Conservation (phyloP, 2,329 filamentous ascomycete species). For the Beauveria pseudobassiana region DNA sequence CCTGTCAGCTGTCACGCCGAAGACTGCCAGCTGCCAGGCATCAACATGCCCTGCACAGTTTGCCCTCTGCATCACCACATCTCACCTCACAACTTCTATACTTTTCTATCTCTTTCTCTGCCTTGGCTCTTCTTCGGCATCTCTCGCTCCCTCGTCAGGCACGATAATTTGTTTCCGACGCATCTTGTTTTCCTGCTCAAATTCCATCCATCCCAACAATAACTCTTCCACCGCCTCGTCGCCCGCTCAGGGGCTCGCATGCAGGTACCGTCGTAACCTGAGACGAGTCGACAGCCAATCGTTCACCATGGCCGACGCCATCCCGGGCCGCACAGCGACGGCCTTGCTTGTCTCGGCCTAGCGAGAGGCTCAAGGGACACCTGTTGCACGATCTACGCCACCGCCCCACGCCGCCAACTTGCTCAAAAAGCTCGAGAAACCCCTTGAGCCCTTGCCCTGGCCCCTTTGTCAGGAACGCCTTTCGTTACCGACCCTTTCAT, state of each 20-base stretch:
- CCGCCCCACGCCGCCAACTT: neutral
- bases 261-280: conserved; percentile 24
- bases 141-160: neutral
- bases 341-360: neutral
- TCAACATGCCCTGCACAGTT: neutral
- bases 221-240: neutral
- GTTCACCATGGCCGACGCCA: conserved; percentile 11
- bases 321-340: neutral
- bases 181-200: neutral
- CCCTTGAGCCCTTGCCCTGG: too few relatives aligned
- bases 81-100: neutral
- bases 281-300: conserved; percentile 28
- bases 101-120: neutral
- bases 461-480: neutral
- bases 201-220: neutral
- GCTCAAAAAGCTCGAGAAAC: neutral
- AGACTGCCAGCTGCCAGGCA: neutral
- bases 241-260: conserved; percentile 14
- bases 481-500: neutral
- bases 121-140: neutral
- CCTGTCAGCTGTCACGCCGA: neutral
- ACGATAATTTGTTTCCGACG: neutral
- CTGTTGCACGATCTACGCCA: conserved; percentile 9
- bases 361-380: neutral
- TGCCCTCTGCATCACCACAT: neutral